Percentiles rank a stretch among this genome's conserved stretches.
Evolutionary conservation across 1,139 yeast species (phyloP).

Genomic region (Pneumocystis canis): DNA sequence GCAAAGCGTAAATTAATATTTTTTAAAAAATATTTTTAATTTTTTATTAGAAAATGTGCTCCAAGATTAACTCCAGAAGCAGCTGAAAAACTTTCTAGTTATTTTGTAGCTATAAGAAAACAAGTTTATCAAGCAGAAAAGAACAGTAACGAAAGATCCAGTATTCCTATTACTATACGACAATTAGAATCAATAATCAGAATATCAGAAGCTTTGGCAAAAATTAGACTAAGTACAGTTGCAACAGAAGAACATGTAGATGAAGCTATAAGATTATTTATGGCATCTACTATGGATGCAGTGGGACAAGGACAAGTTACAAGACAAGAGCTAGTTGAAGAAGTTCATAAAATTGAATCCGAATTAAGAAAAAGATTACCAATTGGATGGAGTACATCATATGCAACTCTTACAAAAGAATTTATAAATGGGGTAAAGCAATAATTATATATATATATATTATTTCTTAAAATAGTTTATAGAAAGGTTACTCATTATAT

Average conservation of each 20-base stretch:
- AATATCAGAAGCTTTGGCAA: slow-evolving; percentile 88
- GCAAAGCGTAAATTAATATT: slow-evolving; percentile 35
- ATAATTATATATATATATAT: slow-evolving; percentile 7
- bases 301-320: slow-evolving; percentile 65
- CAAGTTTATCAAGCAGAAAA: slow-evolving; percentile 69
- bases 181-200: slow-evolving; percentile 95
- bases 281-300: slow-evolving; percentile 96
- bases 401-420: slow-evolving; percentile 68
- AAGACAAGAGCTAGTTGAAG: slow-evolving; percentile 42
- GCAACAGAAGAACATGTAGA: slow-evolving; percentile 85
- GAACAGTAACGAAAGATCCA: slow-evolving; percentile 74
- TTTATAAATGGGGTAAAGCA: slow-evolving; percentile 41
- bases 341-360: slow-evolving; percentile 64
- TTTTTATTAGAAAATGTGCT: slow-evolving; percentile 45
- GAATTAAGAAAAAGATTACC: slow-evolving; percentile 85
- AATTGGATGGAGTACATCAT: slow-evolving; percentile 91
- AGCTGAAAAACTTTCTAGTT: slow-evolving; percentile 80
- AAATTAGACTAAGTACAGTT: slow-evolving; percentile 63
- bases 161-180: slow-evolving; percentile 94
- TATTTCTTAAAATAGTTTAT: background rate
- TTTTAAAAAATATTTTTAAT: background rate
- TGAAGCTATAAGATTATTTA: slow-evolving; percentile 85
- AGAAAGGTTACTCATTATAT: slow-evolving; percentile 44
- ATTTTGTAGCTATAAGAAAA: slow-evolving; percentile 81
- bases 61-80: slow-evolving; percentile 86